Evolutionary conservation across 176 grass and related monocot genomes (phyloP).

Genomic region (Hordeum marinum): DNA sequence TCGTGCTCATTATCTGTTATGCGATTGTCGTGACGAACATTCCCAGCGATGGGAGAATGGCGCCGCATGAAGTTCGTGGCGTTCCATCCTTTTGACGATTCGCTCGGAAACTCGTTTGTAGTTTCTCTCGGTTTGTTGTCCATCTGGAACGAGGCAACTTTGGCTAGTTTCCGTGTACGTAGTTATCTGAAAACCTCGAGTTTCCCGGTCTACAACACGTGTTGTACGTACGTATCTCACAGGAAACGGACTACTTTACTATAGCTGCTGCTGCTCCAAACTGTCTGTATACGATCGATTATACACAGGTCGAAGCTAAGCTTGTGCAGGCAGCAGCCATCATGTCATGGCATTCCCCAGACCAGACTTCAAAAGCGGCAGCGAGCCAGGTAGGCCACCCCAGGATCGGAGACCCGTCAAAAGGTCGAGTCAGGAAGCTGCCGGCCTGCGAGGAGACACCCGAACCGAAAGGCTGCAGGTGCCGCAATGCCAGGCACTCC

Average conservation of each 20-base stretch:
- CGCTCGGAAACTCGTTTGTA: not conserved
- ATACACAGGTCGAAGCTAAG: not conserved
- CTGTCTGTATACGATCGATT: not conserved
- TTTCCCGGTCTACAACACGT: not conserved
- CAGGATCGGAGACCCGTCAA: constrained; percentile 28
- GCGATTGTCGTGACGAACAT: not conserved
- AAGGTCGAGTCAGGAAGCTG: constrained; percentile 22
- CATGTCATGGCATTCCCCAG: not conserved
- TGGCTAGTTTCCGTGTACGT: not conserved
- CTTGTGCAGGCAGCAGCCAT: constrained; percentile 2
- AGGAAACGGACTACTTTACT: not conserved
- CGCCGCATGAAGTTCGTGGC: not conserved
- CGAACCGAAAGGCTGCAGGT: constrained; percentile 7
- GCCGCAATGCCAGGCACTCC: not conserved
- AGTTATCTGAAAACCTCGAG: not conserved
- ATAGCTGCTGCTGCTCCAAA: not conserved
- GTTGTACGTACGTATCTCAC: too few relatives aligned
- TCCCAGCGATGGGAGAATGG: not conserved
- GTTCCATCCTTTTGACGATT: not conserved
- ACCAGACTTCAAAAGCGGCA: constrained; percentile 1
- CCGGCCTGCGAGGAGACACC: constrained; percentile 28
- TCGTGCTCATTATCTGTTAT: not conserved
- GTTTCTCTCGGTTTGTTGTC: not conserved
- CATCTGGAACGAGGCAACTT: not conserved
- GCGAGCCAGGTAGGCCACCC: not conserved